Evolutionary conservation across 73 alveolate genomes (phyloP).

Genomic region (Paramecium primaurelia): DNA sequence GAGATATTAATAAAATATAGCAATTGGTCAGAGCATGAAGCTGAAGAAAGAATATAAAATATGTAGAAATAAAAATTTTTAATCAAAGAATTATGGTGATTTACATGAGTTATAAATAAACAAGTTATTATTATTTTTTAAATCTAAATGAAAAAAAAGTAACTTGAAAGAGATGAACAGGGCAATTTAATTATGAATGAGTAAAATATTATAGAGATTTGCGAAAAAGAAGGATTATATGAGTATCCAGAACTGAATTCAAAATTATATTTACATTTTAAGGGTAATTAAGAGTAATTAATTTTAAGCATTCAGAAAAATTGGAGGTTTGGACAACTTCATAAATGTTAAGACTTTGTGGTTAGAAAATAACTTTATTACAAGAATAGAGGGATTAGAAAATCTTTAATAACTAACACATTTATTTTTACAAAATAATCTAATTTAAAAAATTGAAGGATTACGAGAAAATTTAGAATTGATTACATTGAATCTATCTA

Average conservation of each 20-base stretch:
- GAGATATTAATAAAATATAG: constrained; percentile 56
- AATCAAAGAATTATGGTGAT: constrained; percentile 81
- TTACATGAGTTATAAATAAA: background rate
- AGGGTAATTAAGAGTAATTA: constrained; percentile 47
- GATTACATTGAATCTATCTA: constrained; percentile 77
- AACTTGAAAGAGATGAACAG: constrained; percentile 56
- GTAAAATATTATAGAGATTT: background rate
- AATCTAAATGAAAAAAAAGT: background rate
- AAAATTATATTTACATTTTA: constrained; percentile 89
- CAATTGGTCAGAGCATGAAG: constrained; percentile 28
- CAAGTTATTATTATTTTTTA: background rate
- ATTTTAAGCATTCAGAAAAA: constrained; percentile 64
- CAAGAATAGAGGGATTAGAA: constrained; percentile 87
- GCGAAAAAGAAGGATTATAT: constrained; percentile 44
- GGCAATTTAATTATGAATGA: constrained; percentile 54
- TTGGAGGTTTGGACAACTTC: constrained; percentile 86
- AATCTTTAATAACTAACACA: constrained; percentile 72
- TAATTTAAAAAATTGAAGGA: constrained; percentile 80
- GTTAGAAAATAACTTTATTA: constrained; percentile 89
- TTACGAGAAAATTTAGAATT: constrained; percentile 67
- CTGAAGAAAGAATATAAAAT: constrained; percentile 38
- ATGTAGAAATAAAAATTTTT: constrained; percentile 68
- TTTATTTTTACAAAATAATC: constrained; percentile 86
- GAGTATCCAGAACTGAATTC: constrained; percentile 87
- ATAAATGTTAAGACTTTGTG: constrained; percentile 82